Conservation (phyloP, 768 basidiomycete species). For the Paxillus ammoniavirescens region DNA sequence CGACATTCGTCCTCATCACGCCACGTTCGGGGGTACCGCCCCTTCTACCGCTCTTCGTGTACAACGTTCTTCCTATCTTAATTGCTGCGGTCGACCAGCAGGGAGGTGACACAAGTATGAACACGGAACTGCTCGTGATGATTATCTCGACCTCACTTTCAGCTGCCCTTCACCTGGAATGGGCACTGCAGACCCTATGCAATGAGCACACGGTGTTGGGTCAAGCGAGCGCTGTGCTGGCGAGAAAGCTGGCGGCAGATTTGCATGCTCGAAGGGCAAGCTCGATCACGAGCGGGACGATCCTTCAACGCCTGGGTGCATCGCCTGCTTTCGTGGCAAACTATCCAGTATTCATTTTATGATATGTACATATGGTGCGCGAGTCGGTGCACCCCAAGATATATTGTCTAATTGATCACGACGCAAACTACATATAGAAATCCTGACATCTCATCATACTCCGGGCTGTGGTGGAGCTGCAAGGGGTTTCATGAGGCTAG, state of each 20-base stretch:
- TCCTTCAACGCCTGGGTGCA: conserved; percentile 60
- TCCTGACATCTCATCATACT: conserved; percentile 36
- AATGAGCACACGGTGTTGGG: conserved; percentile 56
- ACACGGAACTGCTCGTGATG: conserved; percentile 62
- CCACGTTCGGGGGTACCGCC: conserved; percentile 59
- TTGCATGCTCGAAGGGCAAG: conserved; percentile 51
- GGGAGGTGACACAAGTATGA: conserved; percentile 51
- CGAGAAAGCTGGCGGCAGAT: conserved; percentile 62
- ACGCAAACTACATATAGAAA: not conserved
- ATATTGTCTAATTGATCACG: conserved; percentile 29
- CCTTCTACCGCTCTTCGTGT: conserved; percentile 71
- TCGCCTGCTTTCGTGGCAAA: conserved; percentile 68
- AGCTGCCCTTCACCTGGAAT: conserved; percentile 67
- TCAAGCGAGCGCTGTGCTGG: conserved; percentile 61
- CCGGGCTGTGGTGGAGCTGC: conserved; percentile 47
- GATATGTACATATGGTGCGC: conserved; percentile 4
- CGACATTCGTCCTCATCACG: conserved; percentile 64
- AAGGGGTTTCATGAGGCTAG: conserved; percentile 6
- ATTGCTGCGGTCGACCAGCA: conserved; percentile 52
- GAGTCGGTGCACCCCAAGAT: conserved; percentile 6
- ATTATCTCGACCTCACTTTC: conserved; percentile 66
- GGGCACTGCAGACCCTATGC: conserved; percentile 56
- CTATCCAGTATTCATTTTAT: conserved; percentile 60
- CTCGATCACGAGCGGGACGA: conserved; percentile 44
- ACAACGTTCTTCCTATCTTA: conserved; percentile 62